phyloP scores from a whole-genome alignment of 768 basidiomycete species.

The Amanita muscaria region DNA sequence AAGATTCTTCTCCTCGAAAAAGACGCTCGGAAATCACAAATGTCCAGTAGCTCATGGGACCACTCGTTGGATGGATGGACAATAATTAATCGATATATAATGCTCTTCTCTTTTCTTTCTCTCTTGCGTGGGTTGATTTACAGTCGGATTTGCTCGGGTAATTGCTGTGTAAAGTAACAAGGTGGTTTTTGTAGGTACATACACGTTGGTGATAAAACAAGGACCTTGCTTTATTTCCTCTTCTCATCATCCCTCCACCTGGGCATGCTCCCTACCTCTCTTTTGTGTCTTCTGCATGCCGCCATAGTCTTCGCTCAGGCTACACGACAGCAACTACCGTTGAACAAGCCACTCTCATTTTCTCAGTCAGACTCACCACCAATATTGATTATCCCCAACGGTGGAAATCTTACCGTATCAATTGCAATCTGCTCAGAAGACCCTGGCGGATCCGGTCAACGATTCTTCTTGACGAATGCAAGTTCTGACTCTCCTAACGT shows the following conservation, averaged over 20 bases:
- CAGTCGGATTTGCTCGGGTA: conserved; percentile 5
- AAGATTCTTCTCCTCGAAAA: conserved; percentile 44
- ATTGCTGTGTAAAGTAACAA: neutral
- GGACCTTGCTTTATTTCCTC: no score
- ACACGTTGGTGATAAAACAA: no score
- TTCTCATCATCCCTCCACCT: neutral
- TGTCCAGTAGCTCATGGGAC: conserved; percentile 43
- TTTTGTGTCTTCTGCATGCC: conserved; percentile 26
- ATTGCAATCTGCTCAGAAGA: conserved; percentile 38
- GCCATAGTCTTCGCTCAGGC: conserved; percentile 24
- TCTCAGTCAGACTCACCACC: conserved; percentile 20
- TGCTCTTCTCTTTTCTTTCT: neutral
- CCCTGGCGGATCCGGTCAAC: conserved; percentile 23
- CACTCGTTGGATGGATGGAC: conserved; percentile 34
- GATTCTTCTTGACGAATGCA: conserved; percentile 53
- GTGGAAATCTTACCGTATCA: conserved; percentile 33
- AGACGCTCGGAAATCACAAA: conserved; percentile 46
- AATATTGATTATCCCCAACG: conserved; percentile 32
- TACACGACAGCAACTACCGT: conserved; percentile 19
- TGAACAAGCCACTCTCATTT: conserved; percentile 31
- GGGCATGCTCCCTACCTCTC: conserved; percentile 30
- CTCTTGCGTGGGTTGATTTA: neutral
- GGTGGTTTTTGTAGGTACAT: conserved; percentile 6
- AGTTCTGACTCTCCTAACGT: conserved; percentile 20
- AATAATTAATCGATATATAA: neutral